These are phyloP conservation scores for Phytophthora uliginosa DNA, from an alignment of 352 stramenopile species.

Conservation along the genomic window DNA sequence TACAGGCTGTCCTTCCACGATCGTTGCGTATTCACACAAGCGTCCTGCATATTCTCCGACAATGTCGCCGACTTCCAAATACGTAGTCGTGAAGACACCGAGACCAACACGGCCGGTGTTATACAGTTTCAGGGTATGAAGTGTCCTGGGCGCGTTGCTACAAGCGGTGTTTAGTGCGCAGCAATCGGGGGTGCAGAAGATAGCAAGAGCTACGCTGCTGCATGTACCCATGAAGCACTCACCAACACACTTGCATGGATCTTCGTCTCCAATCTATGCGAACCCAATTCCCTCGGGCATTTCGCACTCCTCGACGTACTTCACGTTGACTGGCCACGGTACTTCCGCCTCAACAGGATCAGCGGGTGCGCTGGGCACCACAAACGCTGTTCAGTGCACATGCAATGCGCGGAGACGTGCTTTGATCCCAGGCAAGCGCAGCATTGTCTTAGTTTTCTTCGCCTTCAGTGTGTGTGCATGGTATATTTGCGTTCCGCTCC, in stretches of 20 bases:
- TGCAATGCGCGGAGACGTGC: background rate
- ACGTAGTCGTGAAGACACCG: slow-evolving; percentile 6
- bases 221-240: slow-evolving; percentile 12
- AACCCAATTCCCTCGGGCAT: background rate
- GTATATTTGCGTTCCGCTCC: background rate
- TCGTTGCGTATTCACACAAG: background rate
- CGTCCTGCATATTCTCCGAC: background rate
- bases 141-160: slow-evolving; percentile 1
- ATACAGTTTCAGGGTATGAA: background rate
- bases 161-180: background rate
- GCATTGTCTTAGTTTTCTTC: background rate
- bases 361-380: background rate
- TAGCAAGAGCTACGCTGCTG: background rate
- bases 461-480: background rate
- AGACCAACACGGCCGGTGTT: background rate
- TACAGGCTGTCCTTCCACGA: background rate
- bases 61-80: slow-evolving; percentile 11
- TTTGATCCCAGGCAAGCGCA: background rate
- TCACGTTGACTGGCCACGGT: background rate
- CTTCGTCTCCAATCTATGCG: background rate
- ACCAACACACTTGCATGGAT: background rate
- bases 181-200: slow-evolving; percentile 1
- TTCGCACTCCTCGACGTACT: background rate
- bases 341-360: background rate
- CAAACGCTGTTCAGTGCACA: background rate